These are phyloP conservation scores for Scutellospora calospora DNA, from an alignment of 371 early-diverging fungal species.

Conservation along the genomic window DNA sequence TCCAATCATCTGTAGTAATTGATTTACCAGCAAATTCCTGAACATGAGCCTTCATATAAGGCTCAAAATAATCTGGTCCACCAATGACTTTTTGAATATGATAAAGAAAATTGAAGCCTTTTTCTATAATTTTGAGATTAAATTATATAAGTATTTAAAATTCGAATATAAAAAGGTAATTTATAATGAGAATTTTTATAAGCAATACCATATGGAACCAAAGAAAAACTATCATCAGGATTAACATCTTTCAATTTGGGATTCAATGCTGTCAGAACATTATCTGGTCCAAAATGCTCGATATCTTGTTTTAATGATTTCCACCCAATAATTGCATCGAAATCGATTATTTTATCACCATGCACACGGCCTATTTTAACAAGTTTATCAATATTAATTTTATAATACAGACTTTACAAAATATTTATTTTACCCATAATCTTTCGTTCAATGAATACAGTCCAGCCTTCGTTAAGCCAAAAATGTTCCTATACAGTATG, in stretches of 20 bases:
- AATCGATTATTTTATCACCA: constrained; percentile 86
- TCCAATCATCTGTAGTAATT: constrained; percentile 90
- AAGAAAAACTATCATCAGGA: constrained; percentile 95
- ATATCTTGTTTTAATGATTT: constrained; percentile 82
- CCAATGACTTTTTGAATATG: constrained; percentile 91
- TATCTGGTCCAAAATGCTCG: constrained; percentile 77
- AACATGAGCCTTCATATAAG: constrained; percentile 88
- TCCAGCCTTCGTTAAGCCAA: constrained; percentile 97
- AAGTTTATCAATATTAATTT: not conserved
- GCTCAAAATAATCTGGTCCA: constrained; percentile 82
- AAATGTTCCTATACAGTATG: constrained; percentile 65
- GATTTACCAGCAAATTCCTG: constrained; percentile 85
- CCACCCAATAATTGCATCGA: constrained; percentile 89
- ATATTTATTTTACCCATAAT: constrained; percentile 76
- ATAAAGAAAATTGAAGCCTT: constrained; percentile 94
- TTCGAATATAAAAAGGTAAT: no score
- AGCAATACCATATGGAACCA: constrained; percentile 85
- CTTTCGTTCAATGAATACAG: constrained; percentile 94
- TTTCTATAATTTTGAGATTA: constrained; percentile 61
- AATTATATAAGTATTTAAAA: not conserved
- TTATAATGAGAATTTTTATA: constrained; percentile 25
- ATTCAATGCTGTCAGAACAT: constrained; percentile 80
- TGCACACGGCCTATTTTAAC: constrained; percentile 67
- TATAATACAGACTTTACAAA: not conserved
- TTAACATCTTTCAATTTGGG: constrained; percentile 85